Percentiles rank a stretch among this genome's conserved stretches.
Conservation (phyloP, 2,329 filamentous ascomycete genomes). For the Talaromyces pinophilus region DNA sequence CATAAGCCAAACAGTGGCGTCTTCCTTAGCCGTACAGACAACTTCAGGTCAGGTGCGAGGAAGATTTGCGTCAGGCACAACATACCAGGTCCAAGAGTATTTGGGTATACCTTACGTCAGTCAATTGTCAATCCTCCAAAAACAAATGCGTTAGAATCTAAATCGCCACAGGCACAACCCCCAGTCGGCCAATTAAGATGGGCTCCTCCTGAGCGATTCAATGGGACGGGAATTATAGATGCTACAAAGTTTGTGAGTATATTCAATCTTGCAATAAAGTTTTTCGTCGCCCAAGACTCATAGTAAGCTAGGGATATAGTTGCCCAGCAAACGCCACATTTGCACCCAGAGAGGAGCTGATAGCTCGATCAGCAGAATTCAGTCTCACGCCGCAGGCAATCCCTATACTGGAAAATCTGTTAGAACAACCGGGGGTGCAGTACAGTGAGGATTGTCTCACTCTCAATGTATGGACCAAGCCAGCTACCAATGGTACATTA, state of each 20-base stretch:
- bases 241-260: constrained; percentile 13
- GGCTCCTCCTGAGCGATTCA: constrained; percentile 10
- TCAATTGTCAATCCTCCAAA: background rate
- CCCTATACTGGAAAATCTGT: background rate
- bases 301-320: constrained; percentile 5
- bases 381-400: constrained; percentile 14
- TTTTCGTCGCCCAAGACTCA: background rate
- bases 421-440: constrained; percentile 7
- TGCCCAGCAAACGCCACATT: constrained; percentile 14
- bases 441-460: constrained; percentile 21
- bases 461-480: constrained; percentile 8
- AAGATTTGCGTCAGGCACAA: background rate
- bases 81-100: constrained; percentile 1
- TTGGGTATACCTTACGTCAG: constrained; percentile 19
- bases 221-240: background rate
- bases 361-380: background rate
- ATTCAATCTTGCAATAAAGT: background rate
- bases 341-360: constrained; percentile 1
- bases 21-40: background rate
- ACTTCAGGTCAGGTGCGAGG: constrained; percentile 1
- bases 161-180: constrained; percentile 15
- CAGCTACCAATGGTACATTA: constrained; percentile 28
- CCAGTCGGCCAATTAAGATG: constrained; percentile 16
- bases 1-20: background rate
- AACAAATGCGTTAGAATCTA: background rate